Evolutionary conservation across 1,284 basidiomycete species (phyloP).

Genomic region (Chiua sp.): DNA sequence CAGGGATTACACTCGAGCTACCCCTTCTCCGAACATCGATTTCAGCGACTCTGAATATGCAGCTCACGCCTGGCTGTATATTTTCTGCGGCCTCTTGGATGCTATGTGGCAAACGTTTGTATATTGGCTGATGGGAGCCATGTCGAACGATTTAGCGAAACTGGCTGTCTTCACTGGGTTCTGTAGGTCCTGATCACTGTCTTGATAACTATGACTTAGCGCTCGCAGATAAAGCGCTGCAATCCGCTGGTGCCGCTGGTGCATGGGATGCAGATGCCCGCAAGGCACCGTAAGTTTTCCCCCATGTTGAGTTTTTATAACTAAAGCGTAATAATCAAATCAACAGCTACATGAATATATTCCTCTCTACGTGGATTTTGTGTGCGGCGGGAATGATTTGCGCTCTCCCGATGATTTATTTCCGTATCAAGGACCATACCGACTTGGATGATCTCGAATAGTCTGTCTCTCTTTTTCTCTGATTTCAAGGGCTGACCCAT

Average conservation of each 20-base stretch:
- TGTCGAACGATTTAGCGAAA: conserved; percentile 39
- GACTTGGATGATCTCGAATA: conserved; percentile 33
- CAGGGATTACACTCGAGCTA: conserved; percentile 57
- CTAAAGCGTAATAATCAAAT: background rate
- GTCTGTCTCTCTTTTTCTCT: conserved; percentile 25
- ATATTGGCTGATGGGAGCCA: conserved; percentile 52
- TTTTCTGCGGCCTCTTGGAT: conserved; percentile 50
- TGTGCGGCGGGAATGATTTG: conserved; percentile 40
- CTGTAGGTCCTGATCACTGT: conserved; percentile 21
- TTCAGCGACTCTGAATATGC: conserved; percentile 47
- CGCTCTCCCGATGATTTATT: conserved; percentile 45
- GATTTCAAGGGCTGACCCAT: conserved; percentile 9
- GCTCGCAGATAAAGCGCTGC: conserved; percentile 32
- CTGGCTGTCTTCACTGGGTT: conserved; percentile 39
- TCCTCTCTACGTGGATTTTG: conserved; percentile 44
- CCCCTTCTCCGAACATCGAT: conserved; percentile 47
- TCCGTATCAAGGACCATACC: conserved; percentile 43
- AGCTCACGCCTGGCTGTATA: conserved; percentile 50
- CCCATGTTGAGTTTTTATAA: background rate
- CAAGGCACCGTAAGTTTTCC: conserved; percentile 23
- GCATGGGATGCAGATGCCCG: conserved; percentile 36
- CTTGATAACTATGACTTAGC: background rate
- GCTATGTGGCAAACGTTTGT: conserved; percentile 66
- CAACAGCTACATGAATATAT: conserved; percentile 43
- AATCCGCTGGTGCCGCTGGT: conserved; percentile 39